phyloP scores from a whole-genome alignment of 2,329 filamentous ascomycete genomes.

The Fusarium floridanum region DNA sequence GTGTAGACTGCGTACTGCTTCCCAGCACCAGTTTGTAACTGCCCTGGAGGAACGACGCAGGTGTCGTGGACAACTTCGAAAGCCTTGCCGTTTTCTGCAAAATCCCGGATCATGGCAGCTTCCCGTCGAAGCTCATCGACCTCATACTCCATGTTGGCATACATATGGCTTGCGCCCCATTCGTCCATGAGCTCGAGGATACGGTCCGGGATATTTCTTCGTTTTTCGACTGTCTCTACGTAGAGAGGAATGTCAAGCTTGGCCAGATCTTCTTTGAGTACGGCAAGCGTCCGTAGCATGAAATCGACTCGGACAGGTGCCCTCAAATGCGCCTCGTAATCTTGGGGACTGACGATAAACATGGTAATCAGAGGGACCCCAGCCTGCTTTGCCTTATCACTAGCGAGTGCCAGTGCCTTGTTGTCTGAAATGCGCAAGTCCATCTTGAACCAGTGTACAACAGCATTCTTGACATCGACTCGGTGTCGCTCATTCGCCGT shows the following conservation, averaged over 20 bases:
- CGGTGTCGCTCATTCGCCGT: slow-evolving; percentile 67
- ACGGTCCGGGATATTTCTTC: slow-evolving; percentile 71
- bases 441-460: slow-evolving; percentile 92
- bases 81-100: slow-evolving; percentile 72
- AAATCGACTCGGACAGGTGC: slow-evolving; percentile 84
- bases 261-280: slow-evolving; percentile 75
- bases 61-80: slow-evolving; percentile 84
- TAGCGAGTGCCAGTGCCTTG: slow-evolving; percentile 75
- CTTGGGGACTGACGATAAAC: slow-evolving; percentile 85
- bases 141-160: slow-evolving; percentile 90
- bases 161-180: slow-evolving; percentile 83
- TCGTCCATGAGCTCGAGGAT: slow-evolving; percentile 75
- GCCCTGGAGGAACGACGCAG: slow-evolving; percentile 83
- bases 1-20: slow-evolving; percentile 87
- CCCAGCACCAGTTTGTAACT: slow-evolving; percentile 74
- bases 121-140: slow-evolving; percentile 90
- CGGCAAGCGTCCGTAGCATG: slow-evolving; percentile 76
- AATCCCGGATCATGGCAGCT: slow-evolving; percentile 70
- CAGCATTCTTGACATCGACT: slow-evolving; percentile 68
- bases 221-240: slow-evolving; percentile 76
- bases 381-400: slow-evolving; percentile 72
- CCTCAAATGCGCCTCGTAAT: slow-evolving; percentile 84
- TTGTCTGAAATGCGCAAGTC: slow-evolving; percentile 84
- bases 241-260: slow-evolving; percentile 82
- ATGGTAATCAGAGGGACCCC: slow-evolving; percentile 79